Evolutionary conservation across 148 eudicot species (phyloP), one percentile per base, ranked within the genome.

Genomic region (Tetragonia tetragonoides): DNA sequence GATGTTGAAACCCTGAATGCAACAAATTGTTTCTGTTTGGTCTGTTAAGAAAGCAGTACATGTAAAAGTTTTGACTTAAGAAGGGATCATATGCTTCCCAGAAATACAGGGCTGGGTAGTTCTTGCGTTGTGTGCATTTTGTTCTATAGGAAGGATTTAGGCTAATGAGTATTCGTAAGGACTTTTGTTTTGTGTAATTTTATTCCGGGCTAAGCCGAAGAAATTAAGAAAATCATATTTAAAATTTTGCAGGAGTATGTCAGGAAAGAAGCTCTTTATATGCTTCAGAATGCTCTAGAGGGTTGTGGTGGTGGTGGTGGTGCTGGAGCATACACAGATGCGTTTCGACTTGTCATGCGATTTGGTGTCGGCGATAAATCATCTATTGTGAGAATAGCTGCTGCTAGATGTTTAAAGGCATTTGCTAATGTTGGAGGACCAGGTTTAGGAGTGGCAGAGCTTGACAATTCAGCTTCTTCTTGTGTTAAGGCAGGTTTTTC

Each of bases 201-300:
- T 76, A 51, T n/a, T 70, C 7, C 4, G 10, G 37, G 37, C 34
- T 28, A 28, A 28, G 34, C 34, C 34, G 34, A 28, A 28, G 34
- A 28, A 28, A 28, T 28, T 28, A 28, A 28, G 34, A 28, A 28
- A 28, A 28, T 28, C 0, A 28, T 28, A 28, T 28, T 28, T 28
- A 1, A 28, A 28, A n/a, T n/a, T 39, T 37, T 53, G 62, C 89
- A 95, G 99, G 99, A 91, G 80, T 95, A 90, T 84, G 97, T 95
- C 74, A 90, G 97, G 79, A 88, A 90, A 89, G 99, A 93, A 80
- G 94, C 99, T 80, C 84, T 95, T 73, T 83, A 88, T 65, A 89
- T 95, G 99, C 99, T 95, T 81, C 91, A 88, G 74, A 91, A 93
- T 82, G 99, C 99, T 81, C 81, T 95, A 86, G 99, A 95, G 85